Base-by-base conservation (phyloP, 2,329 filamentous ascomycete genomes). In the Penicillium glabrum region DNA sequence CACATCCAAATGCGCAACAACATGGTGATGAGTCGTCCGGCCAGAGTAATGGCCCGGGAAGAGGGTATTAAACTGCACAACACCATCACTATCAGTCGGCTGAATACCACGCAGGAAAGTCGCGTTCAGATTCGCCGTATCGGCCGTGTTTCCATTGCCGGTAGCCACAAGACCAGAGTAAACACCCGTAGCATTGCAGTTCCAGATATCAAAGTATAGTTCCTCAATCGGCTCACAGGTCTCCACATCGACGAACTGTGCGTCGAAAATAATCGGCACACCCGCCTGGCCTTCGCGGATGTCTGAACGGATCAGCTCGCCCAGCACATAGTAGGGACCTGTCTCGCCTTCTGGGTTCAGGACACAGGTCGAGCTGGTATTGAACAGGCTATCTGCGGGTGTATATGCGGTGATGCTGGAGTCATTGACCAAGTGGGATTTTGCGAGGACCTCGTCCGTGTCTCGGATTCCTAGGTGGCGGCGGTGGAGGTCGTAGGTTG, bases 341-440 rank as follows among this genome's bases (percentile, higher is more conserved):
- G 50, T 73, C 5, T 77, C 82, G 14, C 78, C 77, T 63, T 83
- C 80, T 0, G 81, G 81, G 27, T 74, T 77, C 29, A 84, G 71
- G 14, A 82, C 66, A 60, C 80, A 83, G 31, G 46, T 55, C 14
- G 44, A 49, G 27, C 23, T 57, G 46, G 43, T 27, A 3, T 6
- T 55, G 24, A 62, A 54, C 14, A 55, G 14, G 2, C 37, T 37
- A 10, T 50, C 53, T 10, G 53, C 53, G 1, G 37, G 45, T 13
- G 53, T 50, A 26, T n/a, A 7, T 5, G 46, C 46, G 7, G 53
- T 51, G 21, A 55, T 55, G 46, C 53, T 55, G 9, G 53, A 55
- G 46, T 55, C 46, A 21, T 50, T 27, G 3, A 50, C 53, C 53
- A 55, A 14, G 39, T 55, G 53, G n/a, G 53, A 55, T 14, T 21